Base-by-base conservation (phyloP, 1,284 basidiomycete species). In the Sparassis latifolia region DNA sequence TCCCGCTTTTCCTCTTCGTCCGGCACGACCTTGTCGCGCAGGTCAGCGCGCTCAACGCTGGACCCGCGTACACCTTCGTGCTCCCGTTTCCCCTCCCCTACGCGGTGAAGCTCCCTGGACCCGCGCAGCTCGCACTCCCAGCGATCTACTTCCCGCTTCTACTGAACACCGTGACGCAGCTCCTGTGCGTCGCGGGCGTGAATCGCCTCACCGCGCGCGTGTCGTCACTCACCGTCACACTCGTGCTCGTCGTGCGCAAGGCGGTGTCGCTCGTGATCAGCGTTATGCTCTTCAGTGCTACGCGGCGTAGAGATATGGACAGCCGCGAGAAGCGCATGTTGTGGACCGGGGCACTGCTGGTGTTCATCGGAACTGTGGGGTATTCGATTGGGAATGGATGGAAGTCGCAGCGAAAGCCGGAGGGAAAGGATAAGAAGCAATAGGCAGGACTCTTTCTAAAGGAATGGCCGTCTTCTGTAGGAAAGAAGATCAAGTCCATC, bases 151-250 rank as follows among this genome's bases (percentile, higher is more conserved):
- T 86, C 9, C 80, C 85, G 1, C 78, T 97, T 33, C 62, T 77
- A 4, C 66, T 89, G 32, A 97, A 96, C 68, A 86, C 93, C 3
- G 56, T 87, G 35, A 97, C 93, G 0, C 92, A 96, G 64, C 76
- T 94, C 2, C 55, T 96, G 10, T 97, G 94, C 67, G 86, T 91
- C n/a, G 76, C 90, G 2, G 95, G 94, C 38, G 94, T 97, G 42
- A 86, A 97, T 64, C 77, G 89, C 38, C 76, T 97, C 51, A 94
- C 92, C 0, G 79, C 80, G 1, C 76, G 79, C 41, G 89, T 95
- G 3, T 85, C 82, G 43, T 80, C 86, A 5, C 77, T 96, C 7
- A 90, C 84, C 0, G 93, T 97, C 33, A 94, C 92, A 9, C 82
- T 97, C 48, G 78, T 96, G 10, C 76, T 97, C 46, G 92, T 92